These are phyloP conservation scores for Gamsiella multidivaricata DNA, from an alignment of 192 early-diverging fungal genomes.

Conservation along the genomic window DNA sequence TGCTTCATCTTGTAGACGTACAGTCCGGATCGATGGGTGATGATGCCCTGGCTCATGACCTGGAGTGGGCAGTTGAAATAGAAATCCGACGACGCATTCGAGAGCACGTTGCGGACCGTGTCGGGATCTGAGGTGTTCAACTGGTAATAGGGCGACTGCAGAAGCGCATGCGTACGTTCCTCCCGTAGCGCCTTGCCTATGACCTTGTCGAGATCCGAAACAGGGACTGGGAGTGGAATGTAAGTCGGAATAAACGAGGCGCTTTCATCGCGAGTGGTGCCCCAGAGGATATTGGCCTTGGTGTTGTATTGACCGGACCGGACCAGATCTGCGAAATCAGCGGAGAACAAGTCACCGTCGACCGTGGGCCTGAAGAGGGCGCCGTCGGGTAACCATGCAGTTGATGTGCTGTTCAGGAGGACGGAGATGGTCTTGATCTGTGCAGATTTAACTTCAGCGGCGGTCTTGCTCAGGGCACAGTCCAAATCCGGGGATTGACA, in stretches of 20 bases:
- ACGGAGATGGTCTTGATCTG: conserved; percentile 12
- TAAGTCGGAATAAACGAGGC: conserved; percentile 17
- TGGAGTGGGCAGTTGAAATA: conserved; percentile 42
- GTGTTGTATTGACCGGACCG: conserved; percentile 45
- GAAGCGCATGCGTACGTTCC: not conserved
- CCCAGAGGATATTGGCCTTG: conserved; percentile 46
- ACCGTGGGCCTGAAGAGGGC: conserved; percentile 31
- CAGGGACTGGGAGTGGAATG: conserved; percentile 15
- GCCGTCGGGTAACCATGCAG: conserved; percentile 6
- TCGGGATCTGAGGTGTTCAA: conserved; percentile 17
- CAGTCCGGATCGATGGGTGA: not conserved
- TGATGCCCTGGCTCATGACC: conserved; percentile 16
- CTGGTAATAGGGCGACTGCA: conserved; percentile 8
- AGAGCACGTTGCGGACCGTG: conserved; percentile 13
- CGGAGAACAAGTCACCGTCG: conserved; percentile 36
- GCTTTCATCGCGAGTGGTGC: conserved; percentile 24
- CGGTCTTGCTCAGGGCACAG: conserved; percentile 27
- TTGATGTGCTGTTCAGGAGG: conserved; percentile 3
- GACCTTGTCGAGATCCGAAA: not conserved
- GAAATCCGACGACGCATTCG: conserved; percentile 12
- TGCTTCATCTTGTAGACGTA: conserved; percentile 47
- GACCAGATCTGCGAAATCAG: conserved; percentile 40
- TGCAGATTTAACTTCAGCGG: conserved; percentile 14
- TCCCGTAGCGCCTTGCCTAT: not conserved
- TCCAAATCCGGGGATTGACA: conserved; percentile 14